Evolutionary conservation across 2,329 filamentous ascomycete genomes (phyloP).

Genomic region (Elsinoe necatrix): DNA sequence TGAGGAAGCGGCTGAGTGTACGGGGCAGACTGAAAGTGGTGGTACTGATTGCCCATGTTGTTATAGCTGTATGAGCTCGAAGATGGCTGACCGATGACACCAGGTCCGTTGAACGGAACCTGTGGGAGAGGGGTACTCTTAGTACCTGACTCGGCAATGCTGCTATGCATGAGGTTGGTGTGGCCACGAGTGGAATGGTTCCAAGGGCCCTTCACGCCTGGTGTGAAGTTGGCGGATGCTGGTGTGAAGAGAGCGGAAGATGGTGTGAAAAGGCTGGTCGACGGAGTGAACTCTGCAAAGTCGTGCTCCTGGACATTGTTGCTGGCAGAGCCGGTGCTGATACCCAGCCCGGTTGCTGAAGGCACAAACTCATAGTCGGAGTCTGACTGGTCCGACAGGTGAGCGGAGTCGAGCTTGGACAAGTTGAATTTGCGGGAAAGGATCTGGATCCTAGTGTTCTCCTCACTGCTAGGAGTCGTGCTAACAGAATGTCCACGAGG

Average conservation of each 20-base stretch:
- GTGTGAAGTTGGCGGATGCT: background rate
- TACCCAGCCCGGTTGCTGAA: background rate
- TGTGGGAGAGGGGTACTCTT: conserved; percentile 1
- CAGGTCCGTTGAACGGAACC: conserved; percentile 13
- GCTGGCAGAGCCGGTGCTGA: background rate
- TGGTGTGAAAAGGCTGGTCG: background rate
- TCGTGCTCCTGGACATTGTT: background rate
- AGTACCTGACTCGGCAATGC: background rate
- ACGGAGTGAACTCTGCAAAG: background rate
- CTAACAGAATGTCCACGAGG: background rate
- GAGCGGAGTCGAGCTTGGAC: background rate
- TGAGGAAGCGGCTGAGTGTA: conserved; percentile 11
- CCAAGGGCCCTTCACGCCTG: background rate
- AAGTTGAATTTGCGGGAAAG: background rate
- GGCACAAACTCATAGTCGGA: background rate
- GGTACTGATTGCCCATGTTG: conserved; percentile 9
- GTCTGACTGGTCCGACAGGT: background rate
- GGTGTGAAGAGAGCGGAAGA: background rate
- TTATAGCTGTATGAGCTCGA: conserved; percentile 1
- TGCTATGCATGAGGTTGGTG: conserved; percentile 2
- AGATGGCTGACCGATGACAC: conserved; percentile 17
- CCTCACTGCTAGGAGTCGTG: background rate
- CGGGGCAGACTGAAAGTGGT: conserved; percentile 4
- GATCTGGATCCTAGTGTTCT: background rate
- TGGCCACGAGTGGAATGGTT: background rate